phyloP scores from a whole-genome alignment of 495 filamentous ascomycete species.

The Penicillium longicatenatum region DNA sequence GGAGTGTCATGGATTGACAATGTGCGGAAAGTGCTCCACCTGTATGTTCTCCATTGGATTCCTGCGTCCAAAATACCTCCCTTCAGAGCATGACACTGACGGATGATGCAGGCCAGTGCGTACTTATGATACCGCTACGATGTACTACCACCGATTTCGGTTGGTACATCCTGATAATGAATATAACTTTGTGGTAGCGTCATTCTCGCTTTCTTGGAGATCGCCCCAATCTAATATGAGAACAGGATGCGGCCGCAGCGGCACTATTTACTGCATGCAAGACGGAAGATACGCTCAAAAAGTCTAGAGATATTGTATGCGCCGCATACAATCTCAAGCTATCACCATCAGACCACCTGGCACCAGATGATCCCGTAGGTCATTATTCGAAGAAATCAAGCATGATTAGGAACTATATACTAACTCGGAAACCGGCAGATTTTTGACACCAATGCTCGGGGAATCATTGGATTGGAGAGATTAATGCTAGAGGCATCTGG shows the following conservation, averaged over 20 bases:
- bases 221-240: slow-evolving; percentile 16
- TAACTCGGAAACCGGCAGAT: slow-evolving; percentile 46
- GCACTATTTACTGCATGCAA: slow-evolving; percentile 93
- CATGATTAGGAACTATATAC: no score
- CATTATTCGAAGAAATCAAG: neutral
- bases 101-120: slow-evolving; percentile 62
- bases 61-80: slow-evolving; percentile 2
- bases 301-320: slow-evolving; percentile 88
- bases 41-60: slow-evolving; percentile 51
- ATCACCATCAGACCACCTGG: slow-evolving; percentile 68
- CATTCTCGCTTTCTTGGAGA: neutral
- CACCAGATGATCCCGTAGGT: slow-evolving; percentile 76
- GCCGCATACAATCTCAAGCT: slow-evolving; percentile 84
- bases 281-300: slow-evolving; percentile 96
- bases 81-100: slow-evolving; percentile 13
- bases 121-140: slow-evolving; percentile 80
- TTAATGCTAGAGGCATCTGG: slow-evolving; percentile 91
- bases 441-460: slow-evolving; percentile 74
- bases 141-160: slow-evolving; percentile 88
- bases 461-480: slow-evolving; percentile 84
- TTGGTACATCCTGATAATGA: slow-evolving; percentile 73
- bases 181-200: slow-evolving; percentile 57
- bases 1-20: slow-evolving; percentile 82
- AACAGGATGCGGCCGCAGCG: slow-evolving; percentile 80
- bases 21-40: slow-evolving; percentile 66